These are phyloP conservation scores for Porodaedalea pini DNA, from an alignment of 1,284 basidiomycete species.

Conservation along the genomic window DNA sequence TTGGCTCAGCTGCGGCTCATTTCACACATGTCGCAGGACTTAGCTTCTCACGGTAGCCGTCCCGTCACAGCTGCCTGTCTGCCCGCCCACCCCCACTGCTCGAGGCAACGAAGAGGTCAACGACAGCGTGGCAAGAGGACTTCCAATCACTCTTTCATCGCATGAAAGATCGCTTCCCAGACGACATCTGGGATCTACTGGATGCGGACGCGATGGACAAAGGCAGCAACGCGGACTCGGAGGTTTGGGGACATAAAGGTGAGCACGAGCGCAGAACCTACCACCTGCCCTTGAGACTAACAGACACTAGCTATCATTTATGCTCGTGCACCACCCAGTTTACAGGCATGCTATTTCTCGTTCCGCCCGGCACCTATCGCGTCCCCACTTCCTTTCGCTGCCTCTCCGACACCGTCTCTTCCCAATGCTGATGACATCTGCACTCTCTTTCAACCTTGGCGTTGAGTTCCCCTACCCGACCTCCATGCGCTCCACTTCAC, in stretches of 20 bases:
- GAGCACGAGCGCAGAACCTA: constrained; percentile 22
- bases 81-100: constrained; percentile 52
- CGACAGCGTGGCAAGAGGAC: constrained; percentile 71
- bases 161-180: constrained; percentile 85
- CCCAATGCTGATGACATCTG: constrained; percentile 59
- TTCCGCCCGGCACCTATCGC: constrained; percentile 55
- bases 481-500: constrained; percentile 24
- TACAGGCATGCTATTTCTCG: constrained; percentile 82
- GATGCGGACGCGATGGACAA: constrained; percentile 47
- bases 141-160: constrained; percentile 71
- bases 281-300: not conserved
- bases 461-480: constrained; percentile 36
- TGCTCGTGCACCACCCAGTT: constrained; percentile 84
- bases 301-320: constrained; percentile 77
- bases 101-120: constrained; percentile 62
- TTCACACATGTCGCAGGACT: too few species aligned
- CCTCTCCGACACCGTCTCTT: constrained; percentile 45
- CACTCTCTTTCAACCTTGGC: constrained; percentile 53
- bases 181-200: constrained; percentile 83
- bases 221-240: constrained; percentile 33
- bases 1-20: too few species aligned
- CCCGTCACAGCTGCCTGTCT: constrained; percentile 22
- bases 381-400: constrained; percentile 55
- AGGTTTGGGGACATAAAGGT: constrained; percentile 92
- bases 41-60: constrained; percentile 12